A percentile compares a stretch with the other conserved stretches of the same genome.
These are phyloP conservation scores for Wakefieldia striispora DNA, from an alignment of 768 basidiomycete genomes.

Conservation along the genomic window DNA sequence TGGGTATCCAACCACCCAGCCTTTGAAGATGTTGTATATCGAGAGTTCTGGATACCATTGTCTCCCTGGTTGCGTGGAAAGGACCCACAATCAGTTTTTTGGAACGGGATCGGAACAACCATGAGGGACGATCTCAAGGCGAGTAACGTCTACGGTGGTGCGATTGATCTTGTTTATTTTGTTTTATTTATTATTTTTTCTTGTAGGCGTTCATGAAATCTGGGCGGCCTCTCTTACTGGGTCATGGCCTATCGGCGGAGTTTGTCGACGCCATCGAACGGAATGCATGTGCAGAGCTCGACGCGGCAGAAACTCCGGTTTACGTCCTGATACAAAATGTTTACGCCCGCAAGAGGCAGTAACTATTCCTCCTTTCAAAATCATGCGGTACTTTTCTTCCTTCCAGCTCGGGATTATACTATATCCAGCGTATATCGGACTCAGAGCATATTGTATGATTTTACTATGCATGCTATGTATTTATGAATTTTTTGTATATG, in stretches of 20 bases:
- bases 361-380: constrained; percentile 1
- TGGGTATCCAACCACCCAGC: constrained; percentile 55
- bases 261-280: constrained; percentile 53
- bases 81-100: constrained; percentile 27
- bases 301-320: constrained; percentile 42
- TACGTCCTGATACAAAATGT: constrained; percentile 61
- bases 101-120: constrained; percentile 41
- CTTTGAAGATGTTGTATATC: constrained; percentile 58
- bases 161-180: neutral
- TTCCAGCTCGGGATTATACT: constrained; percentile 9
- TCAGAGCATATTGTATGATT: constrained; percentile 18
- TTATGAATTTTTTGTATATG: neutral
- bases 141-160: constrained; percentile 8
- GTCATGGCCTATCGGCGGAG: constrained; percentile 53
- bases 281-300: constrained; percentile 52
- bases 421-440: constrained; percentile 22
- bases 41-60: constrained; percentile 63
- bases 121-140: constrained; percentile 65
- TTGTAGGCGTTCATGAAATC: constrained; percentile 62
- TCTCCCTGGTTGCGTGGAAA: constrained; percentile 44
- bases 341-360: constrained; percentile 44
- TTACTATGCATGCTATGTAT: constrained; percentile 10
- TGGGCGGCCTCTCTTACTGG: constrained; percentile 65
- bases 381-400: constrained; percentile 4
- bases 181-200: neutral